phyloP scores from a whole-genome alignment of 1,284 basidiomycete species.

The Anthracocystis panici-leucophaei region DNA sequence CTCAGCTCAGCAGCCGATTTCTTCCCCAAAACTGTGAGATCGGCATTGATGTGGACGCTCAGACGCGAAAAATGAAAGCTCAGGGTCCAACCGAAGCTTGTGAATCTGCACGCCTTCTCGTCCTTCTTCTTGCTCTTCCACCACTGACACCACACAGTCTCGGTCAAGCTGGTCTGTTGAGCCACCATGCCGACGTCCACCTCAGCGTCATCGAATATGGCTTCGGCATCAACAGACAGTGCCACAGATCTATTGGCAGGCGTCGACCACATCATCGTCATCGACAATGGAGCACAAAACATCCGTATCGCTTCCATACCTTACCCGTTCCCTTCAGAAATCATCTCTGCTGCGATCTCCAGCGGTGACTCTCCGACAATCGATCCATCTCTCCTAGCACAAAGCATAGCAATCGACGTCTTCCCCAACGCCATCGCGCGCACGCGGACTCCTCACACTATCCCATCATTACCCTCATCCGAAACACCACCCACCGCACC shows the following conservation, averaged over 20 bases:
- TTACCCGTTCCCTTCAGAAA: conserved; percentile 18
- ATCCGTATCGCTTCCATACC: conserved; percentile 46
- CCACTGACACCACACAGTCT: not conserved
- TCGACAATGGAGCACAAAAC: conserved; percentile 49
- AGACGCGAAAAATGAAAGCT: not conserved
- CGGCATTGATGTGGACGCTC: not conserved
- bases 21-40: conserved; percentile 7
- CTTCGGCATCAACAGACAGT: not conserved
- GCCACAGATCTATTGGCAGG: conserved; percentile 19
- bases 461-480: conserved; percentile 1
- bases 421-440: conserved; percentile 57
- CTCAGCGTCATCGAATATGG: not conserved
- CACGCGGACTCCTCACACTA: conserved; percentile 36
- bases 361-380: not conserved
- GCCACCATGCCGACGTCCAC: conserved; percentile 12
- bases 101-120: not conserved
- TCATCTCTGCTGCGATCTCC: conserved; percentile 6
- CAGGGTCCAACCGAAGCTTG: conserved; percentile 21
- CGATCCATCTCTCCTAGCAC: conserved; percentile 7
- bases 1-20: conserved; percentile 10
- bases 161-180: not conserved
- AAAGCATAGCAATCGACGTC: not conserved
- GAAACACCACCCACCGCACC: conserved; percentile 35
- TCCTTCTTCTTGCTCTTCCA: not conserved
- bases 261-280: conserved; percentile 38